Evolutionary conservation across 495 filamentous ascomycete species (phyloP).

Genomic region (Pseudomonodictys pantanalensis): DNA sequence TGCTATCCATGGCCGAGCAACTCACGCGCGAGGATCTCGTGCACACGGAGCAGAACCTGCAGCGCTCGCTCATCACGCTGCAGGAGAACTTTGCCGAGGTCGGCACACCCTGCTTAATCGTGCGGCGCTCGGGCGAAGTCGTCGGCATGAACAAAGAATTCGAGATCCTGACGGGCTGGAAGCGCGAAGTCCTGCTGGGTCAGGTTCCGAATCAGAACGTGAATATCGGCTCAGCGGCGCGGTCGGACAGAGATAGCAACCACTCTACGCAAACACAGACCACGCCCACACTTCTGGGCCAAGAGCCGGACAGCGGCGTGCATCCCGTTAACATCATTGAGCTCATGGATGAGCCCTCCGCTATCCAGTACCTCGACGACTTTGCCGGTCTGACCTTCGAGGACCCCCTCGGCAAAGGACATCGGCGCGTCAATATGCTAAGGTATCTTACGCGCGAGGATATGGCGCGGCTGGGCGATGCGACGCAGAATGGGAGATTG

Average conservation of each 20-base stretch:
- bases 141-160: constrained; percentile 94
- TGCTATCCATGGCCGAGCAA: constrained; percentile 82
- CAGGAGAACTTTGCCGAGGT: constrained; percentile 76
- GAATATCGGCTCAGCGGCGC: constrained; percentile 58
- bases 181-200: constrained; percentile 82
- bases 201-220: constrained; percentile 85
- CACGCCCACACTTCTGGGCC: constrained; percentile 47
- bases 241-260: constrained; percentile 36
- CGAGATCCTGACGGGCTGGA: constrained; percentile 89
- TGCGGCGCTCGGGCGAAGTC: constrained; percentile 86
- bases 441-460: constrained; percentile 83
- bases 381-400: constrained; percentile 88
- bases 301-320: constrained; percentile 38
- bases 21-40: constrained; percentile 83
- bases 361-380: constrained; percentile 93
- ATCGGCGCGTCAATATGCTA: constrained; percentile 78
- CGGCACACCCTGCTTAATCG: constrained; percentile 87
- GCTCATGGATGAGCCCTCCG: constrained; percentile 87
- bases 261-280: constrained; percentile 13
- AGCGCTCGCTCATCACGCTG: constrained; percentile 86
- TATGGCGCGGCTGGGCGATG: constrained; percentile 40
- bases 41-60: constrained; percentile 96
- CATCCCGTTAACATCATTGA: constrained; percentile 88
- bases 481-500: constrained; percentile 29
- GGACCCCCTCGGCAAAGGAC: constrained; percentile 78